These are phyloP conservation scores for Athelia sp. DNA, from an alignment of 1,284 basidiomycete genomes.

Conservation along the genomic window DNA sequence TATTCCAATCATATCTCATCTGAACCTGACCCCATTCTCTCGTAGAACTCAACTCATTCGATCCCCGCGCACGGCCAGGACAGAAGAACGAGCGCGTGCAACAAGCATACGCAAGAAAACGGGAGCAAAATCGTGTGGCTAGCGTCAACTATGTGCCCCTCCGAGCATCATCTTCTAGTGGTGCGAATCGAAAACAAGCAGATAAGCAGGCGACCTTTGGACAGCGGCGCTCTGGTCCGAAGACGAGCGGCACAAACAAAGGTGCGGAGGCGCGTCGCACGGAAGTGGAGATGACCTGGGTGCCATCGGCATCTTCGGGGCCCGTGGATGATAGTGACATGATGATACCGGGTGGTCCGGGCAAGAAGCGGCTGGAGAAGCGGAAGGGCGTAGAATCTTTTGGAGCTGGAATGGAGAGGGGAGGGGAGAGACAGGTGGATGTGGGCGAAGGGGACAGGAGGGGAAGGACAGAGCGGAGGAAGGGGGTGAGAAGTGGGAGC, in stretches of 20 bases:
- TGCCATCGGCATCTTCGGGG: conserved; percentile 40
- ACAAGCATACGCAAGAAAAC: conserved; percentile 38
- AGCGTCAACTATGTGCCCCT: conserved; percentile 61
- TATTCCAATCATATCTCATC: conserved; percentile 3
- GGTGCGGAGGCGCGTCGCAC: conserved; percentile 10
- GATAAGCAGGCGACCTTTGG: conserved; percentile 64
- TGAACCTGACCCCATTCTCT: conserved; percentile 9
- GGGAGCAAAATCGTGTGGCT: conserved; percentile 34
- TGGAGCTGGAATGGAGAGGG: conserved; percentile 83
- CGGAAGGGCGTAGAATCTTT: conserved; percentile 73
- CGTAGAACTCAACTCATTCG: conserved; percentile 44
- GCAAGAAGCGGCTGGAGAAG: conserved; percentile 34
- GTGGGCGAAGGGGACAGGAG: conserved; percentile 54
- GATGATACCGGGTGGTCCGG: conserved; percentile 18
- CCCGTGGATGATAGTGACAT: conserved; percentile 25
- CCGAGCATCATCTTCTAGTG: conserved; percentile 27
- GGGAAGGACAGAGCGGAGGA: conserved; percentile 69
- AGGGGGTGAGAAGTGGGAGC: conserved; percentile 78
- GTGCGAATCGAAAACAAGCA: conserved; percentile 21
- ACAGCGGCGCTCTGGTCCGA: conserved; percentile 43
- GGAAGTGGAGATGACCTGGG: conserved; percentile 62
- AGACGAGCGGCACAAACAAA: conserved; percentile 5
- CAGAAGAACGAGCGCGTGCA: conserved; percentile 41
- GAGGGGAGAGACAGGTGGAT: conserved; percentile 42
- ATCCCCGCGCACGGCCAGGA: conserved; percentile 36